Evolutionary conservation across 169 alveolate species (phyloP).

Genomic region (Plasmodium ovale): DNA sequence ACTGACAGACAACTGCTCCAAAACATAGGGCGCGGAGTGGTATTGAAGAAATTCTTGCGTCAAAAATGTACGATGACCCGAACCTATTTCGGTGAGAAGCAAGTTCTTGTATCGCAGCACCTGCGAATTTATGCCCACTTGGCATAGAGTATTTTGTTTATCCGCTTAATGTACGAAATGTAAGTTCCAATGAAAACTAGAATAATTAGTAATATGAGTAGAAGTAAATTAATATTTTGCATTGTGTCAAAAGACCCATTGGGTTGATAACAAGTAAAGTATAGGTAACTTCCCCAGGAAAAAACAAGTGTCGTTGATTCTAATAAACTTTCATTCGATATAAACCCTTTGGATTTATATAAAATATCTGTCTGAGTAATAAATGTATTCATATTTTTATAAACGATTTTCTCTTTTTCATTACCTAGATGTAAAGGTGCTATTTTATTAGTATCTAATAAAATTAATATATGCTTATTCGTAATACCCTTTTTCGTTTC

Average conservation of each 20-base stretch:
- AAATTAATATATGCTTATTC: conserved; percentile 64
- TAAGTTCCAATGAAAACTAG: conserved; percentile 61
- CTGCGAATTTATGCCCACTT: conserved; percentile 57
- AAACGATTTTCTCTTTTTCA: conserved; percentile 20
- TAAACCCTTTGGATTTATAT: conserved; percentile 67
- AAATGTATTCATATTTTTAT: conserved; percentile 45
- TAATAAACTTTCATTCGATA: conserved; percentile 60
- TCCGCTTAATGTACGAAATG: conserved; percentile 42
- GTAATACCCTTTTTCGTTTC: conserved; percentile 76
- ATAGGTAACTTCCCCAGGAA: conserved; percentile 69
- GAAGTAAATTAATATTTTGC: conserved; percentile 19
- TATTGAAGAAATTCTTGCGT: too few relatives aligned
- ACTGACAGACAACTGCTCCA: too few relatives aligned
- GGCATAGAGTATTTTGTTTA: conserved; percentile 40
- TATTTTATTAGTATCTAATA: conserved; percentile 64
- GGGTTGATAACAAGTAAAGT: conserved; percentile 71
- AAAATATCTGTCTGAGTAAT: conserved; percentile 72
- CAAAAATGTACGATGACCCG: too few relatives aligned
- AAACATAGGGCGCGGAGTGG: too few relatives aligned
- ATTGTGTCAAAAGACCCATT: conserved; percentile 74
- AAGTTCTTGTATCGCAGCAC: too few relatives aligned
- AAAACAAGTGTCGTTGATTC: conserved; percentile 74
- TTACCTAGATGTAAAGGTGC: conserved; percentile 17
- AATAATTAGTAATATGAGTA: conserved; percentile 45
- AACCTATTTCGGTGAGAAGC: too few relatives aligned